Percentiles rank a stretch among this genome's conserved stretches.
These are phyloP conservation scores for Vairimorpha ceranae DNA, from an alignment of 371 early-diverging fungal genomes.

Conservation along the genomic window DNA sequence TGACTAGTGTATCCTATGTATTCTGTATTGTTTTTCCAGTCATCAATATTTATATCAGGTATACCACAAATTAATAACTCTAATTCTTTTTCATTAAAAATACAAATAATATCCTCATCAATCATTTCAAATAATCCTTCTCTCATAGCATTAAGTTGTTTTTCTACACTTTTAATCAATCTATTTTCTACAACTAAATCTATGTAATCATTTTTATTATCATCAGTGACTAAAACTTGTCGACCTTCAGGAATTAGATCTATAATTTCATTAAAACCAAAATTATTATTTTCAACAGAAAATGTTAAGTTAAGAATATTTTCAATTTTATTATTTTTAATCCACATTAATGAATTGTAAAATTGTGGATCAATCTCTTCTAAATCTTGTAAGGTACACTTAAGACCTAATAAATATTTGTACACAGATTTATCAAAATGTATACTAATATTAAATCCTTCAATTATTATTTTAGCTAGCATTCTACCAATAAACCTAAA, in stretches of 20 bases:
- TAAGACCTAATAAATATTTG: constrained; percentile 80
- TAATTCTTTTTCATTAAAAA: constrained; percentile 93
- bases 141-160: constrained; percentile 81
- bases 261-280: constrained; percentile 73
- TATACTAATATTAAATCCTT: constrained; percentile 80
- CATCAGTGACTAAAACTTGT: constrained; percentile 80
- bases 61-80: constrained; percentile 91
- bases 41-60: constrained; percentile 92
- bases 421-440: constrained; percentile 94
- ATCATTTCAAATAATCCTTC: constrained; percentile 90
- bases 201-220: constrained; percentile 90
- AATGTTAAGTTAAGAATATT: constrained; percentile 86
- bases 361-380: constrained; percentile 90
- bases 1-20: constrained; percentile 77
- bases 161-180: constrained; percentile 74
- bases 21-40: constrained; percentile 93
- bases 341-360: constrained; percentile 90
- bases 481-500: constrained; percentile 95
- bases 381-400: constrained; percentile 84
- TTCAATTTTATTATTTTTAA: constrained; percentile 85
- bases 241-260: constrained; percentile 81
- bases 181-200: constrained; percentile 77
- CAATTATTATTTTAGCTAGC: constrained; percentile 92
- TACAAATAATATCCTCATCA: constrained; percentile 74
- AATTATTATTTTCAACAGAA: constrained; percentile 79